Evolutionary conservation across 208 protist genomes (phyloP).

Genomic region (Polymyxa betae): DNA sequence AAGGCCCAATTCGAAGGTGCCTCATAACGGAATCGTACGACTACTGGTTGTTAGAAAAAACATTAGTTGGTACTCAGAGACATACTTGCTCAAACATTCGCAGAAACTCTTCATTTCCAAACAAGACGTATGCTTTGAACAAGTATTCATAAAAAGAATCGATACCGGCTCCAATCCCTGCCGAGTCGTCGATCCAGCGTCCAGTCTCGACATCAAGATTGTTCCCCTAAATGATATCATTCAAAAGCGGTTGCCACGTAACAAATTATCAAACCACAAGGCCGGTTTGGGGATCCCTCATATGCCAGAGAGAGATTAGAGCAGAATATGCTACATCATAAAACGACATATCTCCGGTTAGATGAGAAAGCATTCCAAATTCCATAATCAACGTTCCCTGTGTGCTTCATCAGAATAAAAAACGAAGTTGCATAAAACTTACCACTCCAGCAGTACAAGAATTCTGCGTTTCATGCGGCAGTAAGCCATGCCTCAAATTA

Average conservation of each 20-base stretch:
- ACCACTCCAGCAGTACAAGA: slow-evolving; percentile 62
- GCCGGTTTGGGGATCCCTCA: slow-evolving; percentile 24
- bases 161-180: slow-evolving; percentile 70
- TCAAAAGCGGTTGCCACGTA: background rate
- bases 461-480: slow-evolving; percentile 3
- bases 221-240: background rate
- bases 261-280: background rate
- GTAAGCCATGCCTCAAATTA: slow-evolving; percentile 62
- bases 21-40: slow-evolving; percentile 46
- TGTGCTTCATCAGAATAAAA: background rate
- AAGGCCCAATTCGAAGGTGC: slow-evolving; percentile 51
- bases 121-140: slow-evolving; percentile 69
- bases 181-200: slow-evolving; percentile 35
- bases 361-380: slow-evolving; percentile 67
- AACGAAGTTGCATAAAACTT: slow-evolving; percentile 29
- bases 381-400: slow-evolving; percentile 71
- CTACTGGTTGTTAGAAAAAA: background rate
- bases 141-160: slow-evolving; percentile 78
- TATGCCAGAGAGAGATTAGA: background rate
- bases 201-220: background rate
- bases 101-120: slow-evolving; percentile 62
- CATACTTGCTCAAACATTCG: slow-evolving; percentile 60
- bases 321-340: slow-evolving; percentile 11
- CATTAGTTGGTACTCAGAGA: background rate
- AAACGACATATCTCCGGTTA: slow-evolving; percentile 22